Evolutionary conservation across 352 stramenopile species (phyloP).

Genomic region (Phytophthora ohioensis): DNA sequence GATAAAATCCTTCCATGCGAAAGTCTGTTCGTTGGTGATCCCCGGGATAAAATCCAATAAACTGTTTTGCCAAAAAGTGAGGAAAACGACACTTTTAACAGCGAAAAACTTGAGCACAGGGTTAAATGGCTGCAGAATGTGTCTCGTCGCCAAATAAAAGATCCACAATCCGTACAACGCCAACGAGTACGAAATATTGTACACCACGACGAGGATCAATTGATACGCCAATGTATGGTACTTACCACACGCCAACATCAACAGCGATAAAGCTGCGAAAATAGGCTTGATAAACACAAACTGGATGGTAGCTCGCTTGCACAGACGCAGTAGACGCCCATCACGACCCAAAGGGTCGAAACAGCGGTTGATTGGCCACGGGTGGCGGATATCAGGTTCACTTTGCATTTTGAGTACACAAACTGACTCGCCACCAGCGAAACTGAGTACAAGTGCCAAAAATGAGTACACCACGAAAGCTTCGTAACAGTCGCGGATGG

Average conservation of each 20-base stretch:
- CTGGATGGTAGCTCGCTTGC: constrained; percentile 92
- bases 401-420: constrained; percentile 91
- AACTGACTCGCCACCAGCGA: constrained; percentile 87
- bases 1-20: constrained; percentile 93
- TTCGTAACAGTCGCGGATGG: constrained; percentile 92
- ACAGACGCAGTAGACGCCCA: constrained; percentile 82
- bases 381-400: constrained; percentile 82
- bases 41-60: constrained; percentile 88
- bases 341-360: constrained; percentile 82
- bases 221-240: constrained; percentile 88
- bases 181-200: constrained; percentile 93
- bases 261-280: constrained; percentile 86
- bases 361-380: constrained; percentile 82
- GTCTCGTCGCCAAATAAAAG: constrained; percentile 92
- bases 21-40: constrained; percentile 86
- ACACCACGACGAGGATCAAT: constrained; percentile 85
- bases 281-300: constrained; percentile 94
- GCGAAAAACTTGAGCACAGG: constrained; percentile 94
- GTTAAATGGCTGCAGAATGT: constrained; percentile 85
- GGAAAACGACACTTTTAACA: constrained; percentile 93
- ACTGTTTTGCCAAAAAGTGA: constrained; percentile 93
- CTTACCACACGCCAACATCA: constrained; percentile 79
- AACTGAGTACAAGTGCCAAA: constrained; percentile 91
- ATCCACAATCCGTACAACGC: constrained; percentile 92
- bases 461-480: constrained; percentile 95